Base-by-base conservation (phyloP, 2,329 filamentous ascomycete species). In the Trichophyton simii region DNA sequence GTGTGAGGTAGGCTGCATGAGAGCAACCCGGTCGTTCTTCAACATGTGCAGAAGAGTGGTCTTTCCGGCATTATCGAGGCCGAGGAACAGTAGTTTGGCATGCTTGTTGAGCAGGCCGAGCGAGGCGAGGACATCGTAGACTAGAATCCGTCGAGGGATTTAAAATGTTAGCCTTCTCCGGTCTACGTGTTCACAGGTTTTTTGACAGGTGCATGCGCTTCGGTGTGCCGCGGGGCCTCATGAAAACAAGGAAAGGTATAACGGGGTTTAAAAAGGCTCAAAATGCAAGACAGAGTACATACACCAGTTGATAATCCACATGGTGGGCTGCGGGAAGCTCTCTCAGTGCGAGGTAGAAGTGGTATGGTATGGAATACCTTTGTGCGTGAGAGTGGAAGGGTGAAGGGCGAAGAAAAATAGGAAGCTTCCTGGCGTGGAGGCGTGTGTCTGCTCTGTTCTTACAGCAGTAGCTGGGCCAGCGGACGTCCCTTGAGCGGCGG, bases 241-340 rank as follows among this genome's bases (percentile, higher is more conserved):
- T 11, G 31, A 58, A 31, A n/a, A 5, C 5, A 18, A 5, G 7
- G 25, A 28, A 41, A 18, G 28, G 22, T 31, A 8, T 22, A 54
- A 25, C 28, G 22, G 22, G 3, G 8, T 22, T 31, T 31, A 31
- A 31, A 11, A n/a, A 54, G n/a, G 28, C 41, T 31, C 25, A 20
- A 18, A 31, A 44, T 41, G 34, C 63, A 34, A 34, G 44, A 57
- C 55, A 38, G 46, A n/a, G 57, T 58, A 77, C 79, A 68, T 90
- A 95, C 89, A 95, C 90, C 91, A 96, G 83, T 92, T 91, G 74
- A 95, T 78, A 76, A 96, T 88, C 89, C 89, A 95, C 91, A 96
- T 95, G 66, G 72, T 81, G 77, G 68, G 57, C 38, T 25, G 41
- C 7, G 15, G 38, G 41, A 25, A 54, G 50, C 50, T 54, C 50